These are phyloP conservation scores for Amylocarpus encephaloides DNA, from an alignment of 2,329 filamentous ascomycete genomes.

Conservation along the genomic window DNA sequence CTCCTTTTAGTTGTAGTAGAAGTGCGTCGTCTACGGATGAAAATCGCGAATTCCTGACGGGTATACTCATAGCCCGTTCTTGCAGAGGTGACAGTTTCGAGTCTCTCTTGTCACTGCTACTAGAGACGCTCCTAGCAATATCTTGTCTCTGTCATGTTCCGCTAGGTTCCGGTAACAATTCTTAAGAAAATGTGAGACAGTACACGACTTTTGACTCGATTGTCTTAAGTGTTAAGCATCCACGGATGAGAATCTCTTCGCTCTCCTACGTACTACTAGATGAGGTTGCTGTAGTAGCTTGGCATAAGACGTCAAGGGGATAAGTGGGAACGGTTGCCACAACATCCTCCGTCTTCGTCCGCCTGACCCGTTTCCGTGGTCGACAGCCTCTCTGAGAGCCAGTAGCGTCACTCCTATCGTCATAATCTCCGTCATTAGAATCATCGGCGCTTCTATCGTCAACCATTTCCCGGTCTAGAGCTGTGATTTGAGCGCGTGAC, in stretches of 20 bases:
- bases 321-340: conserved; percentile 10
- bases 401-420: conserved; percentile 12
- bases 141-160: neutral
- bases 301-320: conserved; percentile 15
- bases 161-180: conserved; percentile 5
- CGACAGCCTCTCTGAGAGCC: conserved; percentile 7
- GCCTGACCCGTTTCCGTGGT: conserved; percentile 13
- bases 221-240: conserved; percentile 16
- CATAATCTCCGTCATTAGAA: conserved; percentile 18
- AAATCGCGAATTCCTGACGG: neutral
- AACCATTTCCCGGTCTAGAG: conserved; percentile 16
- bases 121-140: neutral
- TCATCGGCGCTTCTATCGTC: conserved; percentile 13
- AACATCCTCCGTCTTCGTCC: conserved; percentile 10
- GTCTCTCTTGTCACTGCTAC: neutral
- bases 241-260: conserved; percentile 16
- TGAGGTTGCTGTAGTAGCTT: conserved; percentile 11
- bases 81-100: neutral
- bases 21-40: neutral
- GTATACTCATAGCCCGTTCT: neutral
- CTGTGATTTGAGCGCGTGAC: too few species aligned
- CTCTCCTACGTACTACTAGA: conserved; percentile 13
- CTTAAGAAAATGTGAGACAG: conserved; percentile 19
- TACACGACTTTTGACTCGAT: conserved; percentile 16
- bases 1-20: neutral